Evolutionary conservation across 1,284 basidiomycete genomes (phyloP), one percentile per base, ranked within the genome.

Genomic region (Wolfiporia cocos): DNA sequence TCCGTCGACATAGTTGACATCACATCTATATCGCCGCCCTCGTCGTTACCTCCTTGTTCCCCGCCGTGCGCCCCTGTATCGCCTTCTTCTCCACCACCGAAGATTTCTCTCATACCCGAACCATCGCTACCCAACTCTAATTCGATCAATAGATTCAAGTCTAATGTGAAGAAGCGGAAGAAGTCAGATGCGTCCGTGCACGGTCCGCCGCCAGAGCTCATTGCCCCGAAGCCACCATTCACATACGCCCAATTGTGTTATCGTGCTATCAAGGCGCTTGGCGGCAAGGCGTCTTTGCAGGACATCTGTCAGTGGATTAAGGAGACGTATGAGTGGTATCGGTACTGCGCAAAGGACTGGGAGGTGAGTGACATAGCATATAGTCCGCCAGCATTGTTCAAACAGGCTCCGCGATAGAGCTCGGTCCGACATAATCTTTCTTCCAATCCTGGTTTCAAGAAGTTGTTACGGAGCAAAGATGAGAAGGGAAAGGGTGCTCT

Each of bases 271-370:
- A 86, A 81, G 55, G 75, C 74, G 24, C 73, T 86, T 52, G 81
- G 82, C 34, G 89, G 88, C 31, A 87, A 90, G 60, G 90, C 88
- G 21, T 94, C 93, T 0, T 61, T 96, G 46, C 90, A 93, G 51
- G 91, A 95, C 56, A 92, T 96, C 38, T 92, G 91, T 58, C 78
- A 80, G 41, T 96, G 92, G 91, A 91, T 96, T 48, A 81, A 85
- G 56, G 84, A 84, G 37, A 84, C 81, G 47, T 86, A 84, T 65
- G 88, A 92, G 49, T 95, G 92, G 78, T 97, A 93, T 70, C 79
- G 81, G 43, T 81, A 82, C 56, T 70, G 71, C 10, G 87, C 86
- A 34, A 62, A 62, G 44, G 60, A 62, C 31, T 95, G 92, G 92
- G 89, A 88, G 81, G 87, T 89, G 49, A 52, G 78, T 68, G 33